Base-by-base conservation (phyloP, 345 rosid genomes). In the Eucalyptus erythrocorys region DNA sequence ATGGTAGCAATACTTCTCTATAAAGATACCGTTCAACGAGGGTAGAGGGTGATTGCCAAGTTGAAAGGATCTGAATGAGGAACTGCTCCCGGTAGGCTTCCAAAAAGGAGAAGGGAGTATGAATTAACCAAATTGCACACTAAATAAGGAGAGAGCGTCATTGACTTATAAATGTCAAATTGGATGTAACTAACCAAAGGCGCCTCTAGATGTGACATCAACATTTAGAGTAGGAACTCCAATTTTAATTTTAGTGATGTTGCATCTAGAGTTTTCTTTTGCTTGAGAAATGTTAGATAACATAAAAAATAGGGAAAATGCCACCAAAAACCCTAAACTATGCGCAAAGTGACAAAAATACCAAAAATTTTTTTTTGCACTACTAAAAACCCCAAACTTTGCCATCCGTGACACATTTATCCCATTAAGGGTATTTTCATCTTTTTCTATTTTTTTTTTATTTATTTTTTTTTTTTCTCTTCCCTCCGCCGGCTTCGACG, bases 61-160 rank as follows among this genome's bases (percentile, higher is more conserved):
- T 17, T 32, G 40, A 66, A 34, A 66, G 11, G 6, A 19, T 2
- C 10, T 32, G 32, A n/a, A 66, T 32, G 5, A 66, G 37, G 10
- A 32, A 4, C 1, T 32, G 40, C 40, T 66, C 40, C 0, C 0
- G 3, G 0, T 1, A n/a, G 5, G 34, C 76, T 64, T 64, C 37
- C 17, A 64, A 16, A 64, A n/a, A n/a, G 76, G 21, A 32, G 12
- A 66, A 66, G 6, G 40, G 10, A 9, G 11, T 4, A 4, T 15
- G 79, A 32, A 66, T 32, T 17, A 15, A 32, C 40, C 5, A 1
- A 8, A 66, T 66, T 66, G 40, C 0, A 3, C 79, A 66, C 0
- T 17, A 1, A 64, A 64, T 64, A 64, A 14, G 76, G 37, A n/a
- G 19, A n/a, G 76, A n/a, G 3, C 0, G 1, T 64, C 7, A 8